Percentiles rank a stretch among this genome's conserved stretches.
Conservation (phyloP, 805 yeast genomes). For the Sugiyamaella americana region DNA sequence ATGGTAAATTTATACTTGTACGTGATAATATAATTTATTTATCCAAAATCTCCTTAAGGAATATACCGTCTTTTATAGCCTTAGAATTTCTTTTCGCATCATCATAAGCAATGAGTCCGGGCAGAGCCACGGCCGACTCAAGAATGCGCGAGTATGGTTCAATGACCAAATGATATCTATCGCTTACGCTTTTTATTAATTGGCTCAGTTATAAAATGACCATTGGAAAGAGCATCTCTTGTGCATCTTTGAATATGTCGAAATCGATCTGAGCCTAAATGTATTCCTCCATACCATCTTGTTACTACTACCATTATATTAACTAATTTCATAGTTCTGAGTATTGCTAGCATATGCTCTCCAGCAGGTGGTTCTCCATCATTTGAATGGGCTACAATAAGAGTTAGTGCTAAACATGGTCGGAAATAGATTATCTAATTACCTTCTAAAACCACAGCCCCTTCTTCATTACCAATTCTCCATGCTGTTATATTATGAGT, state of each 20-base stretch:
- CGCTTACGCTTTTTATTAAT: background rate
- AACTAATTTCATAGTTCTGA: constrained; percentile 34
- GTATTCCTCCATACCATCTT: constrained; percentile 78
- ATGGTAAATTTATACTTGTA: too few species aligned
- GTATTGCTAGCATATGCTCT: constrained; percentile 45
- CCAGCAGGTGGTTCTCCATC: constrained; percentile 78
- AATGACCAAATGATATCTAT: too few species aligned
- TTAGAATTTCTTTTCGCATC: too few species aligned
- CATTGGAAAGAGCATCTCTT: constrained; percentile 42
- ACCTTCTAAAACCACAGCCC: constrained; percentile 36
- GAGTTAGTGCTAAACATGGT: background rate
- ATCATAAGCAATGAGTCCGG: too few species aligned
- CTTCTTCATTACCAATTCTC: constrained; percentile 41
- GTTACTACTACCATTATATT: constrained; percentile 64
- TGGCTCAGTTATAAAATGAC: constrained; percentile 14
- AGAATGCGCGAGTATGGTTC: too few species aligned
- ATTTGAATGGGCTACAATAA: constrained; percentile 37
- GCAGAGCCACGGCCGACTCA: too few species aligned
- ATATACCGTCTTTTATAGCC: too few species aligned
- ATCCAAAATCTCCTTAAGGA: too few species aligned
- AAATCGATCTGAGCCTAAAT: constrained; percentile 66
- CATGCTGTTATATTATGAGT: constrained; percentile 76
- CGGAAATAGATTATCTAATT: constrained; percentile 36
- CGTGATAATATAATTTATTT: too few species aligned
- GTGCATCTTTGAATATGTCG: constrained; percentile 58